phyloP scores from a whole-genome alignment of 2,329 filamentous ascomycete genomes.

The Ceratocystis papillata region DNA sequence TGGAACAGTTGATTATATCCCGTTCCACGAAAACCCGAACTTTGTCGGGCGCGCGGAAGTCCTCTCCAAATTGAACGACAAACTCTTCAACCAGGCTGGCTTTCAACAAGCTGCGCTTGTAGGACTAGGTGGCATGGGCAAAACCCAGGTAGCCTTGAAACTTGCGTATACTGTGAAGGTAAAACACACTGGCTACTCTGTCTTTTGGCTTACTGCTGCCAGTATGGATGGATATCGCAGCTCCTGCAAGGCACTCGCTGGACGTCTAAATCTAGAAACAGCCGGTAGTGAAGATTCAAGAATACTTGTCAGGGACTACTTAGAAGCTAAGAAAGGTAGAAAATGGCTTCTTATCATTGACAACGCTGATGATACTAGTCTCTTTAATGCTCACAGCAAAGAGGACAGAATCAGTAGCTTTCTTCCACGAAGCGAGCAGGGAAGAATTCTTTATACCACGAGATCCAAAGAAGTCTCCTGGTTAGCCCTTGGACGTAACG shows the following conservation, averaged over 20 bases:
- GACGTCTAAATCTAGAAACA: background rate
- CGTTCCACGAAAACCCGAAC: background rate
- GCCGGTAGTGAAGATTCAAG: background rate
- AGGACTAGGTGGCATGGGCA: background rate
- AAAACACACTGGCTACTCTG: background rate
- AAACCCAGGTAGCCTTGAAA: background rate
- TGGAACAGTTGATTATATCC: background rate
- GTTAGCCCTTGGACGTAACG: background rate
- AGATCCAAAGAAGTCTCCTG: background rate
- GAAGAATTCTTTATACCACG: slow-evolving; percentile 17
- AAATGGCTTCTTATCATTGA: slow-evolving; percentile 28
- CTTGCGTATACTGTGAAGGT: background rate
- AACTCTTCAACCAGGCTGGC: background rate
- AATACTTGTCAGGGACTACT: slow-evolving; percentile 21
- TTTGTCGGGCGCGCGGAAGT: background rate
- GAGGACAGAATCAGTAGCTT: slow-evolving; percentile 23
- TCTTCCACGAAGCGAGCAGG: slow-evolving; percentile 28
- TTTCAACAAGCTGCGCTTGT: background rate
- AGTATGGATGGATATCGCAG: background rate
- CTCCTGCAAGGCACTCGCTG: background rate
- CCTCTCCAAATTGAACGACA: background rate
- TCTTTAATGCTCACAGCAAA: background rate
- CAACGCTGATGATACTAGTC: slow-evolving; percentile 27
- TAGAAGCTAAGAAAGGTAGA: slow-evolving; percentile 25
- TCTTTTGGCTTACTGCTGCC: slow-evolving; percentile 10